Base-by-base conservation (phyloP, 2,329 filamentous ascomycete genomes). In the Dichotomopilus funicola region DNA sequence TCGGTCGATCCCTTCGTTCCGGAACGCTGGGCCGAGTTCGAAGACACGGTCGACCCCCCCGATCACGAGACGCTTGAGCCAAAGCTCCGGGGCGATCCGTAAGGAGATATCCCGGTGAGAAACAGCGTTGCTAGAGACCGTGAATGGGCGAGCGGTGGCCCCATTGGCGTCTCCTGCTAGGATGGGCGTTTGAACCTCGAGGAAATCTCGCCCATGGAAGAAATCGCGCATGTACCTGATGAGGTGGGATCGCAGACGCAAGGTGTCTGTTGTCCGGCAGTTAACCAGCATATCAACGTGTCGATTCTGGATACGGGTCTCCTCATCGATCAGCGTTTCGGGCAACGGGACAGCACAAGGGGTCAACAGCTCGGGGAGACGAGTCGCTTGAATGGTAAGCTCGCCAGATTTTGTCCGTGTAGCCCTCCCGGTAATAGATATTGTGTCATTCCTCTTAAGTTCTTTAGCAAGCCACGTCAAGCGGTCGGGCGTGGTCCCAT, bases 151-250 rank as follows among this genome's bases (percentile, higher is more conserved):
- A 1, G 94, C 94, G 41, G 86, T 79, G 4, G 94, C 94, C 42
- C 94, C 94, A n/a, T 91, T 88, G 1, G 91, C 91, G 49, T 85
- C 81, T 47, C 86, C 83, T 6, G 88, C 86, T 51, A 99, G 77
- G 55, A 97, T 89, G 0, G 94, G 94, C 0, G 94, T 99, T 63
- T 88, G 88, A 47, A 97, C 91, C 72, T 96, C 91, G 53, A 91
- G 75, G 66, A 96, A 96, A 5, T 80, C 79, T 46, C 81, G 78
- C 7, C 82, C 76, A 57, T 89, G 76, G 54, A 97, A 82, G 68
- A 87, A 89, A 51, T 82, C 78, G 38, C 90, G 84, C 61, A 97
- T 78, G 61, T 82, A 81, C 56, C 85, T 83, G 60, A 90, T 85
- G 57, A 97, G 81, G 40, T 83, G 75, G 0, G 90, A 85, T 38